A percentile compares a stretch with the other conserved stretches of the same genome.
These are phyloP conservation scores for Lipomyces yamanashiensis DNA, from an alignment of 805 yeast genomes.

Conservation along the genomic window DNA sequence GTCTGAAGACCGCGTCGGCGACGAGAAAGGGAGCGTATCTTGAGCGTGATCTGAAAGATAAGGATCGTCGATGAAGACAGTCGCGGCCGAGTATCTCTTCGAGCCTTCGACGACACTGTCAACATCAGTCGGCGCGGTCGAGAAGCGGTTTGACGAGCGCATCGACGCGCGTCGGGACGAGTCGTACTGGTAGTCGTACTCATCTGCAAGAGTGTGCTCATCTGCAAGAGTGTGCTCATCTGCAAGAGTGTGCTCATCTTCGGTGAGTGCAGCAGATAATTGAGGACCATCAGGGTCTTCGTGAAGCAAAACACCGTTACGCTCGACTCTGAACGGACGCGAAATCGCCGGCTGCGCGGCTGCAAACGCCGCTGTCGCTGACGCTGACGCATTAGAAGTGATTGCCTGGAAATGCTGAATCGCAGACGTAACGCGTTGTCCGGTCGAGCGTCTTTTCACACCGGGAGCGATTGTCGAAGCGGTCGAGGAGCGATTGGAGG, in stretches of 20 bases:
- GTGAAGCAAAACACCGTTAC: conserved; percentile 9
- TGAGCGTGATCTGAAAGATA: conserved; percentile 9
- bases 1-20: conserved; percentile 2
- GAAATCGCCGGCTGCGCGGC: conserved; percentile 10
- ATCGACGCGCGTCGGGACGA: conserved; percentile 10
- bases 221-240: neutral
- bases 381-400: conserved; percentile 8
- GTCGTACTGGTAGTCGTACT: neutral
- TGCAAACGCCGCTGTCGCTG: neutral
- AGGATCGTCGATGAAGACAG: neutral
- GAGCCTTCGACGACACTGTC: neutral
- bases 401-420: conserved; percentile 29
- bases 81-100: conserved; percentile 4
- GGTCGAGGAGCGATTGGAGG: conserved; percentile 10
- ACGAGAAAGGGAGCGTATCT: neutral
- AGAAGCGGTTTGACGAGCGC: neutral
- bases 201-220: neutral
- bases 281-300: neutral
- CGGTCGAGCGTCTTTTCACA: conserved; percentile 11
- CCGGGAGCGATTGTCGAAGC: conserved; percentile 12
- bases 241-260: neutral
- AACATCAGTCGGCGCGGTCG: neutral
- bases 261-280: neutral
- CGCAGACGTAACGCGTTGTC: conserved; percentile 30
- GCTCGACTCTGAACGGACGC: conserved; percentile 12